phyloP scores from a whole-genome alignment of 306 rosid genomes.

The Malus sieversii region DNA sequence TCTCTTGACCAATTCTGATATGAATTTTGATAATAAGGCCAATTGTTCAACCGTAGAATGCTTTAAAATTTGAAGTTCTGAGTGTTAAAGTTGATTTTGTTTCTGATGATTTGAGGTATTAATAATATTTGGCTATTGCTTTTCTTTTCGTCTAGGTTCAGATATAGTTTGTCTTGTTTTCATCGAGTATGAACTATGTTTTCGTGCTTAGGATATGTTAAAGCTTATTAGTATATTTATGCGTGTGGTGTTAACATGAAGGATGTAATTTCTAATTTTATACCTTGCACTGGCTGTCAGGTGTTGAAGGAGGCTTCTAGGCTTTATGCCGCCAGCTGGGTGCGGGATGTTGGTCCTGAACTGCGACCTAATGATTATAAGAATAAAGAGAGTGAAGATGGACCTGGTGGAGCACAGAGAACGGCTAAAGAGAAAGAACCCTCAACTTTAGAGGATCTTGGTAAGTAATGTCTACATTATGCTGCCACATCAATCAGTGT shows the following conservation, averaged over 20 bases:
- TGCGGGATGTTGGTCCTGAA: conserved; percentile 89
- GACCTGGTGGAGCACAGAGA: conserved; percentile 30
- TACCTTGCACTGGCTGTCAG: conserved; percentile 22
- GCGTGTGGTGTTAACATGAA: neutral
- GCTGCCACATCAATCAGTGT: neutral
- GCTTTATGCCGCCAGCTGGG: conserved; percentile 89
- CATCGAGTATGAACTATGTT: neutral
- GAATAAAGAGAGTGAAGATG: conserved; percentile 34
- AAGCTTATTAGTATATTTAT: neutral
- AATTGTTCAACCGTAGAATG: neutral
- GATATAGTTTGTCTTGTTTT: neutral
- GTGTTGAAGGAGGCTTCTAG: conserved; percentile 74
- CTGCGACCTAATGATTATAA: conserved; percentile 76
- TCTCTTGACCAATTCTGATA: neutral
- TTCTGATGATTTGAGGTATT: neutral
- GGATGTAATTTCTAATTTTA: neutral
- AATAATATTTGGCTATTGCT: neutral
- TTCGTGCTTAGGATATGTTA: neutral
- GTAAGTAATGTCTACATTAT: conserved; percentile 26
- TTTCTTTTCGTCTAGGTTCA: neutral
- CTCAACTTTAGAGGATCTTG: conserved; percentile 82
- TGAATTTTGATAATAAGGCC: neutral
- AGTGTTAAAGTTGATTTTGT: neutral
- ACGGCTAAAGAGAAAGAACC: conserved; percentile 46
- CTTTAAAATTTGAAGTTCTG: neutral